phyloP scores from a whole-genome alignment of 257 asterid genomes.

The Capsicum chinense region DNA sequence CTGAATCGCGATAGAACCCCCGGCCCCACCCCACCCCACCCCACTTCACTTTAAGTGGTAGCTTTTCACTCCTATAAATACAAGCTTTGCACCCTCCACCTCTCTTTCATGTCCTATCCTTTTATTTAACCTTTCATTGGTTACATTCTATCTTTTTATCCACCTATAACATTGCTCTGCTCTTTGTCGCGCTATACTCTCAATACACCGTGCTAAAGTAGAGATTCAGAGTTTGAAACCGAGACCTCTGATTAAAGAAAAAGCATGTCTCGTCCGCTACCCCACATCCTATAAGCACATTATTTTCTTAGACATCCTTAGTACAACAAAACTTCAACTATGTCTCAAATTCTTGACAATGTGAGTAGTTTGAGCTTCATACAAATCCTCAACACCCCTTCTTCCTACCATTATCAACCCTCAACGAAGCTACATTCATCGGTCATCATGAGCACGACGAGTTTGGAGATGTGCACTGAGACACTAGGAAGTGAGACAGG shows the following conservation, averaged over 20 bases:
- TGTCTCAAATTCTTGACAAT: constrained; percentile 5
- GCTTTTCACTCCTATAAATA: constrained; percentile 16
- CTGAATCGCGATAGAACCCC: background rate
- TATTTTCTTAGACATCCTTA: background rate
- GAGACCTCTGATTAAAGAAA: too few relatives aligned
- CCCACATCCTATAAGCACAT: background rate
- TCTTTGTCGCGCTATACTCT: background rate
- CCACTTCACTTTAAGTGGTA: background rate
- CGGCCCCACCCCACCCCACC: too few relatives aligned
- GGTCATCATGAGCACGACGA: constrained; percentile 47
- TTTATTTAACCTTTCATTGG: too few relatives aligned
- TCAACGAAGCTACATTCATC: constrained; percentile 44
- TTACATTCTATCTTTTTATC: background rate
- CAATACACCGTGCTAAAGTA: background rate
- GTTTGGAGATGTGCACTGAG: constrained; percentile 89
- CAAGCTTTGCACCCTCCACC: background rate
- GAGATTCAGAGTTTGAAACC: too few relatives aligned
- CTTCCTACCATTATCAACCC: constrained; percentile 26
- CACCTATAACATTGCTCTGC: background rate
- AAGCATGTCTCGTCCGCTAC: too few relatives aligned
- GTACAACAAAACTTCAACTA: background rate
- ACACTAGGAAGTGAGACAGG: constrained; percentile 79
- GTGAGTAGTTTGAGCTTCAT: constrained; percentile 40
- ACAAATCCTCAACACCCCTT: constrained; percentile 33
- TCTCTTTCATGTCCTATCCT: background rate